A percentile compares a stretch with the other conserved stretches of the same genome.
Conservation (phyloP, 805 yeast species). For the Kazachstania viticola region DNA sequence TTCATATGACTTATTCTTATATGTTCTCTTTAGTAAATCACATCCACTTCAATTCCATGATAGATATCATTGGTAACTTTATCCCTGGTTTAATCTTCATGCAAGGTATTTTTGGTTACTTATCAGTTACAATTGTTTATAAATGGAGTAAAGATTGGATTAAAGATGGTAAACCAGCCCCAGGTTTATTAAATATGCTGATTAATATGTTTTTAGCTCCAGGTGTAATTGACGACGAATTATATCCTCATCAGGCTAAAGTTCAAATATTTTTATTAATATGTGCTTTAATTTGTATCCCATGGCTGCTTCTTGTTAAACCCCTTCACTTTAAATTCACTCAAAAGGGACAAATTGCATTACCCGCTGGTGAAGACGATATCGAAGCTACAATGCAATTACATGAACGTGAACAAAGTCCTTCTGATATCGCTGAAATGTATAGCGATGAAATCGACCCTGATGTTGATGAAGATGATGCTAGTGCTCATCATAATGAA, state of each 20-base stretch:
- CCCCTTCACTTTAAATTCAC: slow-evolving; percentile 40
- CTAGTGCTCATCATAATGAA: slow-evolving; percentile 31
- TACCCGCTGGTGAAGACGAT: slow-evolving; percentile 12
- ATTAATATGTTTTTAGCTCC: slow-evolving; percentile 69
- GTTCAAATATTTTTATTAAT: slow-evolving; percentile 48
- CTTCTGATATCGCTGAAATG: slow-evolving; percentile 31
- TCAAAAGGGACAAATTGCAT: slow-evolving; percentile 20
- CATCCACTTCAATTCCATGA: slow-evolving; percentile 41
- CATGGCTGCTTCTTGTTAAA: slow-evolving; percentile 58
- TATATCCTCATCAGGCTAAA: slow-evolving; percentile 52
- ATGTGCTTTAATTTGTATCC: slow-evolving; percentile 57
- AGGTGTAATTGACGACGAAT: slow-evolving; percentile 52
- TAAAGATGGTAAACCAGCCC: slow-evolving; percentile 49
- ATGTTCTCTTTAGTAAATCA: slow-evolving; percentile 57
- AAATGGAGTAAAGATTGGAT: slow-evolving; percentile 71
- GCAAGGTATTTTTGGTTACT: slow-evolving; percentile 68
- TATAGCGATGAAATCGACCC: slow-evolving; percentile 7
- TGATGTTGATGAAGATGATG: slow-evolving; percentile 33
- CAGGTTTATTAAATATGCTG: slow-evolving; percentile 62
- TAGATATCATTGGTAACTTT: slow-evolving; percentile 63
- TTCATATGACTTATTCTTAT: slow-evolving; percentile 64
- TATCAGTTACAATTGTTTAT: slow-evolving; percentile 53
- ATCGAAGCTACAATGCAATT: slow-evolving; percentile 1
- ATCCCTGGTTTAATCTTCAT: slow-evolving; percentile 63
- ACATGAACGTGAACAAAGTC: slow-evolving; percentile 1